Percentiles rank a stretch among this genome's conserved stretches.
Evolutionary conservation across 768 basidiomycete genomes (phyloP).

Genomic region (Antrodiella citrinella): DNA sequence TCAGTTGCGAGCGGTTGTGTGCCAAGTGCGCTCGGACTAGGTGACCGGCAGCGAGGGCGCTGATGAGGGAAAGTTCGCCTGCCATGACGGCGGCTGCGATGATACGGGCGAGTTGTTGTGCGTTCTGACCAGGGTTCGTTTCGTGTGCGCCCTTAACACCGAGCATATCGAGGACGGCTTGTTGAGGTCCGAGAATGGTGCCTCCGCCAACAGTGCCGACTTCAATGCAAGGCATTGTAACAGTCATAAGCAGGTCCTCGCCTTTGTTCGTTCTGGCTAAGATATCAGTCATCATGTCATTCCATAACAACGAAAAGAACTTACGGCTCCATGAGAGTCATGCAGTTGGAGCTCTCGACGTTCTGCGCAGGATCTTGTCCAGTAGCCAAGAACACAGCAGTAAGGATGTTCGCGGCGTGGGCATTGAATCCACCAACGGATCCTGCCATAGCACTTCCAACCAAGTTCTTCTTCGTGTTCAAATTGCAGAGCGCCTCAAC

Average conservation of each 20-base stretch:
- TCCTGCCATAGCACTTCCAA: slow-evolving; percentile 98
- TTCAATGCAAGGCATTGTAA: slow-evolving; percentile 99
- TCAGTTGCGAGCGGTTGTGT: slow-evolving; percentile 81
- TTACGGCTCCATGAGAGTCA: slow-evolving; percentile 98
- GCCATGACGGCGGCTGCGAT: slow-evolving; percentile 95
- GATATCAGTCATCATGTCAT: too few relatives aligned
- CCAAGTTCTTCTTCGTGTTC: slow-evolving; percentile 94
- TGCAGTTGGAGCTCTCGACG: slow-evolving; percentile 96
- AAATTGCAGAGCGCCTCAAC: slow-evolving; percentile 83
- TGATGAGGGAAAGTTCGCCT: slow-evolving; percentile 87
- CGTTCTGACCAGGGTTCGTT: slow-evolving; percentile 81
- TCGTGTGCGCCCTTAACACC: slow-evolving; percentile 87
- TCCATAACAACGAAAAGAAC: slow-evolving; percentile 38
- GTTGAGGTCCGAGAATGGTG: slow-evolving; percentile 85
- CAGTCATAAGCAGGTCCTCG: slow-evolving; percentile 84
- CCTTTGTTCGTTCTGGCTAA: slow-evolving; percentile 78
- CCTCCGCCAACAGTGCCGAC: slow-evolving; percentile 98
- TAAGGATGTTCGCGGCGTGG: slow-evolving; percentile 95
- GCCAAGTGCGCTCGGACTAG: slow-evolving; percentile 89
- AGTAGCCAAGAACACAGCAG: slow-evolving; percentile 91
- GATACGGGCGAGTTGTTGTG: slow-evolving; percentile 81
- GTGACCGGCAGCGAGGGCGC: slow-evolving; percentile 91
- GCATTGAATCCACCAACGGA: slow-evolving; percentile 98
- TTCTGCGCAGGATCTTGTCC: slow-evolving; percentile 99
- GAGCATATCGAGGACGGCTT: slow-evolving; percentile 87